Base-by-base conservation (phyloP, 2,329 filamentous ascomycete genomes). In the Amauroascus niger region DNA sequence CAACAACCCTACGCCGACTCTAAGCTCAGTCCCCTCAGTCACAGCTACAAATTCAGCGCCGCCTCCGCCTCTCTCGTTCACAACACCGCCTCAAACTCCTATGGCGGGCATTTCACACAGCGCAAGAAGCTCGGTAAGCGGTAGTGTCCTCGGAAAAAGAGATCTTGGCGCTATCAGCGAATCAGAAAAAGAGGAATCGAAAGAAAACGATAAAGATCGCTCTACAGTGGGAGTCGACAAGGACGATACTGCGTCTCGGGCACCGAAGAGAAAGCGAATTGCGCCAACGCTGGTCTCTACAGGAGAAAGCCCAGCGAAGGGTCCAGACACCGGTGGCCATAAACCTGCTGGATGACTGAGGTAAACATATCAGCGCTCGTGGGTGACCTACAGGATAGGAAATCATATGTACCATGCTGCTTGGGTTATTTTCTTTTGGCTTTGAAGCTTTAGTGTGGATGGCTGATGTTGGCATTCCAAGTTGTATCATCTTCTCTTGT, bases 81-180 rank as follows among this genome's bases (percentile, higher is more conserved):
- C 87, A 35, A 96, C 91, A 6, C 91, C 93, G 1, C 93, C 91
- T 0, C 86, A 95, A 67, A 97, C 91, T 2, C 91, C 91, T 5
- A 73, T 79, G 55, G 70, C 72, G 30, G 66, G 69, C 3, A 69
- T 65, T 22, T 67, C 69, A 53, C 77, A 81, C 49, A 81, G 79
- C 62, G 76, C 79, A 4, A 74, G 76, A 43, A 78, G 74, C 59
- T 74, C 74, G n/a, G 68, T 75, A 26, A 76, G 72, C 59, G 73
- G 73, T 24, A 81, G 76, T 54, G 76, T 79, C 1, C 63, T 77
- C n/a, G 74, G 76, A 0, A 79, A 80, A 63, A 67, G 78, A 57
- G 74, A 77, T 53, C 59, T 67, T 8, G 63, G 63, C 4, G 61
- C 67, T 9, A 60, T 67, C 13, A 71, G 69, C 57, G 72, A 75